Base-by-base conservation (phyloP, 1,284 basidiomycete species). In the Jaminaea rosea region DNA sequence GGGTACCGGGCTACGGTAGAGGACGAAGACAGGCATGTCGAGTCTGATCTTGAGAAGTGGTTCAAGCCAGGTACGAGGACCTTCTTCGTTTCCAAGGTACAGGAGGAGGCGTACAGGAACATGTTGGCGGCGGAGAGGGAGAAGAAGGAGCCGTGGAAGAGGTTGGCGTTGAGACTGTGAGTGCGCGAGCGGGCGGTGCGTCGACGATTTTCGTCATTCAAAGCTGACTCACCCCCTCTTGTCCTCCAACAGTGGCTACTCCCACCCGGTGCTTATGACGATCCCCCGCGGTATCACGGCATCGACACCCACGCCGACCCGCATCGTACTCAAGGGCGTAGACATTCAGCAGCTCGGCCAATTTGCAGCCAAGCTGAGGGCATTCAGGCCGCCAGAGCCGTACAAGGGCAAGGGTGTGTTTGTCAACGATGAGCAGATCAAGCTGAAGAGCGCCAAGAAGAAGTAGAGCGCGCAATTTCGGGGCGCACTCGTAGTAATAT, bases 331-430 rank as follows among this genome's bases (percentile, higher is more conserved):
- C 23, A 64, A 60, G n/a, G 79, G 80, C 3, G 77, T 72, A 9
- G 79, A 81, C 66, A 80, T 80, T 69, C 78, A 80, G 60, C 70
- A 81, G 53, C 75, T 97, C 36, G 91, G 90, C 0, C 78, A 88
- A 58, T 94, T 94, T 73, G 88, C 91, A 0, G 88, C 89, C 15
- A 82, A 84, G 65, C 86, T 98, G 28, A 78, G 90, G 58, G 80
- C 79, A 52, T 87, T 84, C 78, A 82, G 93, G 62, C 85, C 84
- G 65, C 93, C 93, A 13, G 94, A 98, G 74, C 92, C 92, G 19
- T 98, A 97, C 78, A 91, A 97, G 78, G 75, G 76, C 9, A 76
- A 76, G 85, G 92, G 92, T 56, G 84, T 97, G 60, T 94, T 96
- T 73, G 83, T 96, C 46, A 86, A 86, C 26, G 81, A 83, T 62